phyloP scores from a whole-genome alignment of 768 basidiomycete species.

The Tylopilus felleus region DNA sequence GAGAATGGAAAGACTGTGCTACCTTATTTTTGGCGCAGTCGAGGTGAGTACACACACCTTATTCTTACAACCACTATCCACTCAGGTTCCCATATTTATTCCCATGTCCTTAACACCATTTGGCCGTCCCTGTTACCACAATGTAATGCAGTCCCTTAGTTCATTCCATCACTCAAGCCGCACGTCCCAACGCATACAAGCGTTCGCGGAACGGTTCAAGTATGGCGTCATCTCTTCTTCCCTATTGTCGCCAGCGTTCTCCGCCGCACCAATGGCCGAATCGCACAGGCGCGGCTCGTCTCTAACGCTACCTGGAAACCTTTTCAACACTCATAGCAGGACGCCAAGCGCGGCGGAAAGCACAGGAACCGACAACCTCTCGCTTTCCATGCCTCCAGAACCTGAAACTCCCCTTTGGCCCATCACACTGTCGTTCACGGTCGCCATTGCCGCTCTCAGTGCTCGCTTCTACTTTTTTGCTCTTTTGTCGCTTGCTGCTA shows the following conservation, averaged over 20 bases:
- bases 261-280: conserved; percentile 36
- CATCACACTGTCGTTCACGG: conserved; percentile 37
- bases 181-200: conserved; percentile 36
- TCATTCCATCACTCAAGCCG: conserved; percentile 36
- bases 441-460: conserved; percentile 40
- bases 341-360: conserved; percentile 38
- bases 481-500: conserved; percentile 37
- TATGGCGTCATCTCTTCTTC: conserved; percentile 81
- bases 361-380: conserved; percentile 18
- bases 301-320: conserved; percentile 46
- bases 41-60: conserved; percentile 37
- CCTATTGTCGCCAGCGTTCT: conserved; percentile 57
- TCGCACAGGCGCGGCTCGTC: conserved; percentile 32
- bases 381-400: conserved; percentile 32
- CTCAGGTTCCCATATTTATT: conserved; percentile 9
- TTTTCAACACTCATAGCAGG: conserved; percentile 38
- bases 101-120: background rate
- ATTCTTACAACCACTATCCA: conserved; percentile 9
- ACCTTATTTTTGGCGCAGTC: conserved; percentile 16
- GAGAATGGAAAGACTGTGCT: conserved; percentile 28
- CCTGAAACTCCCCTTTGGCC: conserved; percentile 36
- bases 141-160: conserved; percentile 35
- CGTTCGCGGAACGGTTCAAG: conserved; percentile 78
- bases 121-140: conserved; percentile 9
- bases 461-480: conserved; percentile 42